Conservation (phyloP, 202 grass and related monocot species). For the Dendrocalamus latiflorus region DNA sequence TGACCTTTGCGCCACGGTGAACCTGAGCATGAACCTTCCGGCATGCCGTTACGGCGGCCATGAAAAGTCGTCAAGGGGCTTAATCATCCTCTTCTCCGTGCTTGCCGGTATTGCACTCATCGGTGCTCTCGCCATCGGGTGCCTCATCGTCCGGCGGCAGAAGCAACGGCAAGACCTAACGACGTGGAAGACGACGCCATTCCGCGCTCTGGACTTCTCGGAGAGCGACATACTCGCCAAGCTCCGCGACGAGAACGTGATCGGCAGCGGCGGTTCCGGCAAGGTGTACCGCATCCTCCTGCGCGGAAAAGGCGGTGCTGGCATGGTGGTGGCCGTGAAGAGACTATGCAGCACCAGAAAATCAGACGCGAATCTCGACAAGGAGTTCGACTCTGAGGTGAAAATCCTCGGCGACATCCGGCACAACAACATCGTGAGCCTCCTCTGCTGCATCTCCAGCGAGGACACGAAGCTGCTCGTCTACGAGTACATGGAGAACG, state of each 20-base stretch:
- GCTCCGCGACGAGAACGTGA: slow-evolving; percentile 34
- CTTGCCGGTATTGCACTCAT: not conserved
- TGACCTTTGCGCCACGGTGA: slow-evolving; percentile 13
- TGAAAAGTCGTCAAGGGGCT: not conserved
- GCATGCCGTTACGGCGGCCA: not conserved
- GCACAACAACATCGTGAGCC: slow-evolving; percentile 50
- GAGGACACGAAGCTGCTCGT: slow-evolving; percentile 43
- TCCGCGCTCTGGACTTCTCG: slow-evolving; percentile 33
- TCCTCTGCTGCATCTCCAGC: slow-evolving; percentile 57
- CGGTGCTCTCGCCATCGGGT: not conserved
- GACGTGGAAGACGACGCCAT: slow-evolving; percentile 48
- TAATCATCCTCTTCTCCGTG: slow-evolving; percentile 8
- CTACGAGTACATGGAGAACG: slow-evolving; percentile 66
- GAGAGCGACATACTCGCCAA: slow-evolving; percentile 11
- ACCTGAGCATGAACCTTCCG: not conserved
- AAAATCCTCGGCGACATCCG: slow-evolving; percentile 40
- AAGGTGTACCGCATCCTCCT: slow-evolving; percentile 44
- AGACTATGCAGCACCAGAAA: slow-evolving; percentile 26
- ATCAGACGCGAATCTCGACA: not conserved
- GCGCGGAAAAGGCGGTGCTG: too few species aligned
- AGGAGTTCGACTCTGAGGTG: slow-evolving; percentile 48
- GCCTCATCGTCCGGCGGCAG: not conserved
- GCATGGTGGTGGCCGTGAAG: slow-evolving; percentile 44
- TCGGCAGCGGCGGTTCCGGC: slow-evolving; percentile 48
- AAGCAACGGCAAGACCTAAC: not conserved